Evolutionary conservation across 805 yeast genomes (phyloP), one percentile per base, ranked within the genome.

Genomic region (Barnettozyma wickerhamii): DNA sequence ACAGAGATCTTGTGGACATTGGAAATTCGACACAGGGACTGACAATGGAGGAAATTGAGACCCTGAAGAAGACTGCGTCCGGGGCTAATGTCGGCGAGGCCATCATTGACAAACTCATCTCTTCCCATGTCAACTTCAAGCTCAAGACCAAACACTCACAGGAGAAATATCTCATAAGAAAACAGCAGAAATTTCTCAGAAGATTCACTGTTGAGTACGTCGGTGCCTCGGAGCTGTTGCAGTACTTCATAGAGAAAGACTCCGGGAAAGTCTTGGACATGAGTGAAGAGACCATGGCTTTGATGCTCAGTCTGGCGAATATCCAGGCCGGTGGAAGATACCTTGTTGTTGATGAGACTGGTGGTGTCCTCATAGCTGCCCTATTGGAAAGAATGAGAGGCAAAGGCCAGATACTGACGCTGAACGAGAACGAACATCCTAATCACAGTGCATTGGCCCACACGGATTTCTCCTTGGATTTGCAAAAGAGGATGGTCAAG

Each of bases 361-460:
- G 95, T 24, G 96, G 98, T 6, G 71, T 91, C n/a, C 58, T 93
- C 1, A 75, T 85, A 6, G 85, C 85, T 45, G 87, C 95, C 4
- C 69, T 93, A 72, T 58, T 93, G 63, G 99, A 93, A 59, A 72
- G 97, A 57, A 86, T 95, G 91, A 79, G 79, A 45, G 77, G 77
- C 5, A 61, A 55, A 2, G 95, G 96, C 12, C 66, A 77, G 38
- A 77, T 93, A 33, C 71, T 87, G 3, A 72, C 87, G 17, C 69
- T 81, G 2, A 97, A 93, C 63, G 99, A 93, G 58, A 88, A 88
- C 61, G 99, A 93, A 60, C 97, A 91, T 57, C 81, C 95, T 3
- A 90, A 90, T 56, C 65, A 81, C 20, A 83, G 83, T 44, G 76
- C 85, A 0, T 63, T 91, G 42, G 74, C 77, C 46, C 79, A 77